Evolutionary conservation across 73 alveolate species (phyloP).

Genomic region (Stentor coeruleus): DNA sequence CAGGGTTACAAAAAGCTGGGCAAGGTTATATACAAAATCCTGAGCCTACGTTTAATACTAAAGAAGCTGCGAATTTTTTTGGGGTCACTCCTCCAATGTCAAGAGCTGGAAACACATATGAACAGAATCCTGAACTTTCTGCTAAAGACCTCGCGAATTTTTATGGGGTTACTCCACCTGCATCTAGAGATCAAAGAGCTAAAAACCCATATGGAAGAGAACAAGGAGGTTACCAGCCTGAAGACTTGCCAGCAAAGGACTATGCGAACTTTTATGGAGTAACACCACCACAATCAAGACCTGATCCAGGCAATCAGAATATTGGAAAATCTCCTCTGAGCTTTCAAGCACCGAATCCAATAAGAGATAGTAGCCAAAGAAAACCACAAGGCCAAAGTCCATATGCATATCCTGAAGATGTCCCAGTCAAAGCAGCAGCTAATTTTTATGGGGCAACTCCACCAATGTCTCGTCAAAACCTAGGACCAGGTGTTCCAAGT

Average conservation of each 20-base stretch:
- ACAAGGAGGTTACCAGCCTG: too few species aligned
- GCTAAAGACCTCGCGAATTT: not conserved
- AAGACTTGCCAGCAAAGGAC: not conserved
- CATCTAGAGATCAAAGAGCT: not conserved
- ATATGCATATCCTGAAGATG: not conserved
- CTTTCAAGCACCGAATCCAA: not conserved
- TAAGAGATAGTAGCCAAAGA: too few species aligned
- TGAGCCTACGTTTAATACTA: not conserved
- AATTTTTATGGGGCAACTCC: conserved; percentile 18
- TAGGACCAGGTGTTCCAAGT: not conserved
- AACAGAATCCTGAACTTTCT: not conserved
- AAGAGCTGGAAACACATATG: not conserved
- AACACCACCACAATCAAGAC: not conserved
- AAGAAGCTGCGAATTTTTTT: not conserved
- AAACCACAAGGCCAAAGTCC: too few species aligned
- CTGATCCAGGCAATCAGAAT: not conserved
- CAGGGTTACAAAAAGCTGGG: not conserved
- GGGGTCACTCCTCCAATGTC: conserved; percentile 21
- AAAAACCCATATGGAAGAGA: not conserved
- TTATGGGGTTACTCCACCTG: conserved; percentile 17
- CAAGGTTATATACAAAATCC: not conserved
- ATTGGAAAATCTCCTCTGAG: too few species aligned
- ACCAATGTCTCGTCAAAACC: not conserved
- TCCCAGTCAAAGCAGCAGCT: conserved; percentile 2
- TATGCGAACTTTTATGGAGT: not conserved